A percentile compares a stretch with the other conserved stretches of the same genome.
Conservation (phyloP, 2,329 filamentous ascomycete species). For the Clathrospora elynae region DNA sequence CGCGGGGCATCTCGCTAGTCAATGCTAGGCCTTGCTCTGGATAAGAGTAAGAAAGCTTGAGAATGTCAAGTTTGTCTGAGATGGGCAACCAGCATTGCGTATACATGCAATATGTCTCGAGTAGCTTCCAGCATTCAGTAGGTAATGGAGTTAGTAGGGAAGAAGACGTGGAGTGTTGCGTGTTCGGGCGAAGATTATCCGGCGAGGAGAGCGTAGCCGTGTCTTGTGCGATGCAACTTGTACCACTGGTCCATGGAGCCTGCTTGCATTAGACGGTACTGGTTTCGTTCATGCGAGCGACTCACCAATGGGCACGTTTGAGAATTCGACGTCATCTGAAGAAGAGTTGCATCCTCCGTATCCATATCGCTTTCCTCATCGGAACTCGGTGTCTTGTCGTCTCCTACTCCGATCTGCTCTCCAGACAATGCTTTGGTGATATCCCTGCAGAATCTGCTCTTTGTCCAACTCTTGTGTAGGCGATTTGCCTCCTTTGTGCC, state of each 20-base stretch:
- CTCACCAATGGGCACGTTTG: constrained; percentile 16
- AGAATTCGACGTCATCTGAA: constrained; percentile 6
- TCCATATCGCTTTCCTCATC: constrained; percentile 34
- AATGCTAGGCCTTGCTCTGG: constrained; percentile 51
- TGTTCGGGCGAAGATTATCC: constrained; percentile 22
- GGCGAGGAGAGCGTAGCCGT: neutral
- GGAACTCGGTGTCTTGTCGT: constrained; percentile 22
- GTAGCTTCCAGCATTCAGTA: constrained; percentile 63
- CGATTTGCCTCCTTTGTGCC: constrained; percentile 59
- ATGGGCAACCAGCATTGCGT: constrained; percentile 79
- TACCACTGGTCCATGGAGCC: constrained; percentile 5
- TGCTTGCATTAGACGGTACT: constrained; percentile 4
- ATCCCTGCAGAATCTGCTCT: constrained; percentile 64
- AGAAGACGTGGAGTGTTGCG: constrained; percentile 1
- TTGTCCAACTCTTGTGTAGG: constrained; percentile 66
- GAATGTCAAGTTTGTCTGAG: constrained; percentile 66
- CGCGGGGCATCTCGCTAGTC: constrained; percentile 29
- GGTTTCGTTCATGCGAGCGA: neutral
- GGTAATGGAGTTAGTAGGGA: constrained; percentile 48
- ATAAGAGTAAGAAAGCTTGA: constrained; percentile 61
- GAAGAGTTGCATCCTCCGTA: constrained; percentile 14
- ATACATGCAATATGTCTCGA: constrained; percentile 66
- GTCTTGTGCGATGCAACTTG: constrained; percentile 1
- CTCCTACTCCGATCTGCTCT: constrained; percentile 19
- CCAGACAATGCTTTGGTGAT: constrained; percentile 66